Base-by-base conservation (phyloP, 2,329 filamentous ascomycete species). In the Cryphonectria radicalis region DNA sequence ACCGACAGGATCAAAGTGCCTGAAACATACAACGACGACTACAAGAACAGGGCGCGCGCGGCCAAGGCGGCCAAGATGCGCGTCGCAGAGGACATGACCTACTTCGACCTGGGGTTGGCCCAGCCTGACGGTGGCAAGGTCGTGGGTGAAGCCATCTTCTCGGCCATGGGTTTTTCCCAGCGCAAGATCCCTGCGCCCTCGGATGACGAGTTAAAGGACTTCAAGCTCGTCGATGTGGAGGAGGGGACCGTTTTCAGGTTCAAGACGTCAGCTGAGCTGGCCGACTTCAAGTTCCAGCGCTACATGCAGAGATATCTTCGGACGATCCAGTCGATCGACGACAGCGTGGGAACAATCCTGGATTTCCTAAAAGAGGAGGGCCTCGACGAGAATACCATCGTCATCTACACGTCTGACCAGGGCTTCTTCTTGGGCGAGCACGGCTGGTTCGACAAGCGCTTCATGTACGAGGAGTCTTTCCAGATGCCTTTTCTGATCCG, bases 351-450 rank as follows among this genome's bases (percentile, higher is more conserved):
- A 1, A 80, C 82, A 0, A 77, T 87, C 71, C 78, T 88, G 0
- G 79, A 86, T 64, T 85, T 79, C 60, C 79, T 87, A 0, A 84
- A 87, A 17, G 74, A 74, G 0, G 78, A 84, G 11, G 81, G 77
- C 0, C 76, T 87, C 0, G 77, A 81, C 0, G 78, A 85, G 0
- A 82, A 87, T 73, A 88, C 85, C 0, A 77, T 88, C 3, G 82
- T 88, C 2, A 80, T 87, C n/a, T 88, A 88, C 73, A 87, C 84
- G 0, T 86, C 84, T 0, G 86, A 87, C 73, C 85, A 88, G 72
- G 86, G 86, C 7, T 88, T 88, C 78, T 88, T 88, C 76, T 82
- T 88, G 0, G 86, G 86, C 10, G 86, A 88, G 71, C 86, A 88
- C 72, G 86, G 86, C 68, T 88, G 85, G 86, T 88, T 87, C 74